Evolutionary conservation across 495 filamentous ascomycete genomes (phyloP).

Genomic region (Talaromyces nanjingensis): DNA sequence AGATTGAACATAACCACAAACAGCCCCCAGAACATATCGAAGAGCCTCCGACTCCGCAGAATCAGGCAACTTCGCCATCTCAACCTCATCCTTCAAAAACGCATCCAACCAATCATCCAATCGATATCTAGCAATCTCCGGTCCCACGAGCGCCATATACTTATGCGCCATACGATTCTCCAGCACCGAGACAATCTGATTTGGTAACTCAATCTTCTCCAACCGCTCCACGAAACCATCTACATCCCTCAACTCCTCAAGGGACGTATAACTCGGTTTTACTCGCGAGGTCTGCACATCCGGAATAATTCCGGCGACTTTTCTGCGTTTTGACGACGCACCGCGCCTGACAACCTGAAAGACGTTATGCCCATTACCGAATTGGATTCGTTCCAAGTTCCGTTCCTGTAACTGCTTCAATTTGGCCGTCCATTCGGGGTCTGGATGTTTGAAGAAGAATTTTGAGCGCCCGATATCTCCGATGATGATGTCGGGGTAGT

Average conservation of each 20-base stretch:
- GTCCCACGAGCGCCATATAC: slow-evolving; percentile 57
- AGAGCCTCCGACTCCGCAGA: slow-evolving; percentile 40
- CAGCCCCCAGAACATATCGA: slow-evolving; percentile 44
- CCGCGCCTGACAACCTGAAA: slow-evolving; percentile 42
- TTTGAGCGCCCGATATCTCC: slow-evolving; percentile 46
- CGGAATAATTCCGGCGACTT: slow-evolving; percentile 51
- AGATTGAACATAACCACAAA: slow-evolving; percentile 52
- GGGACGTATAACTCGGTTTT: slow-evolving; percentile 36
- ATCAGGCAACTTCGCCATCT: slow-evolving; percentile 42
- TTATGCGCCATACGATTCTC: slow-evolving; percentile 74
- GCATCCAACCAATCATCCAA: slow-evolving; percentile 60
- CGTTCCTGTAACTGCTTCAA: slow-evolving; percentile 59
- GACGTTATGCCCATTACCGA: slow-evolving; percentile 18
- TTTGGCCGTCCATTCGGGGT: slow-evolving; percentile 68
- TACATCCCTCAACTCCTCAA: slow-evolving; percentile 73
- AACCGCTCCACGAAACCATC: slow-evolving; percentile 67
- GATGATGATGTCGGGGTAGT: slow-evolving; percentile 84
- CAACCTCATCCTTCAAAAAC: slow-evolving; percentile 52
- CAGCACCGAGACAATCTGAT: slow-evolving; percentile 70
- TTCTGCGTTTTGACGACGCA: slow-evolving; percentile 32
- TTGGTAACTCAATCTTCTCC: slow-evolving; percentile 74
- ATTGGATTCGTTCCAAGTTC: slow-evolving; percentile 31
- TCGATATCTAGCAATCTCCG: slow-evolving; percentile 46
- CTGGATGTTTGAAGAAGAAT: slow-evolving; percentile 58
- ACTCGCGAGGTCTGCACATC: slow-evolving; percentile 68